Conservation (phyloP, 345 rosid genomes). For the Erucastrum elatum region DNA sequence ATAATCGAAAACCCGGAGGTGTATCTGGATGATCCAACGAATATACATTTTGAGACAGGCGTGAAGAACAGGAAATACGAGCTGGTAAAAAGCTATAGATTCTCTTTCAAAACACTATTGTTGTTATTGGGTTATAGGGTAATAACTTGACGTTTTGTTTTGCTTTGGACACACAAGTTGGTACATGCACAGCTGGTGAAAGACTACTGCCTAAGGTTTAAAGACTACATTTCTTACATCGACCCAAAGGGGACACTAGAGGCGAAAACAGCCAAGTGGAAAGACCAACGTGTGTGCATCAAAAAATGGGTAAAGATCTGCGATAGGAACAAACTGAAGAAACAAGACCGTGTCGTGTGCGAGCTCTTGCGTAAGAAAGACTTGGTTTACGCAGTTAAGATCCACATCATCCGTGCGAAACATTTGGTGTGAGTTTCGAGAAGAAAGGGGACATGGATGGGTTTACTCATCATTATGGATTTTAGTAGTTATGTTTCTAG, state of each 20-base stretch:
- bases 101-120: not conserved
- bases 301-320: conserved; percentile 23
- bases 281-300: conserved; percentile 25
- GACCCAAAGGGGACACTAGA: not conserved
- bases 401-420: conserved; percentile 13
- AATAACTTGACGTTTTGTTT: not conserved
- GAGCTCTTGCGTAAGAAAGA: conserved; percentile 13
- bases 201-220: conserved; percentile 23
- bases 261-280: conserved; percentile 11
- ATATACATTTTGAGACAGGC: conserved; percentile 15
- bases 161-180: not conserved
- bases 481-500: not conserved
- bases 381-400: conserved; percentile 22
- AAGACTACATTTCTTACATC: not conserved
- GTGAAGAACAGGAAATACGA: conserved; percentile 30
- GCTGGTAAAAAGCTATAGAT: conserved; percentile 15
- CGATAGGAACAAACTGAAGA: conserved; percentile 7
- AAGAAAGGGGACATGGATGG: not conserved
- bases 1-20: conserved; percentile 18
- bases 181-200: conserved; percentile 32
- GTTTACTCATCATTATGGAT: not conserved
- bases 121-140: not conserved
- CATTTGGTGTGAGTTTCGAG: not conserved
- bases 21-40: conserved; percentile 33
- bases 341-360: conserved; percentile 26